Percentiles rank a stretch among this genome's conserved stretches.
Conservation (phyloP, 1,284 basidiomycete genomes). For the Marasmius oreades region DNA sequence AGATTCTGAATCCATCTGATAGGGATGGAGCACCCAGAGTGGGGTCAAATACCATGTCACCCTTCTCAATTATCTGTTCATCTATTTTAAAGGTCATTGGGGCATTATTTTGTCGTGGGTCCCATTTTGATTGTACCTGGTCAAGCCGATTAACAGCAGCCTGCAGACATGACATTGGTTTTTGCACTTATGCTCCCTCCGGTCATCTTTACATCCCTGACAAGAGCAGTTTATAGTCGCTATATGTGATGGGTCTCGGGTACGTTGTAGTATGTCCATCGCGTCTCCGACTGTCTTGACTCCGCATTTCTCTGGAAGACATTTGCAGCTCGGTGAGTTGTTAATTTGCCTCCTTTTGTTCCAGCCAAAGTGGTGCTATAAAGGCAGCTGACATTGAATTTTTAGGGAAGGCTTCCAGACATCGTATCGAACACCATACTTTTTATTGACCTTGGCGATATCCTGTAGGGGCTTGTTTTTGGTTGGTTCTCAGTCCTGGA, state of each 20-base stretch:
- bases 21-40: not conserved
- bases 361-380: slow-evolving; percentile 21
- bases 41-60: not conserved
- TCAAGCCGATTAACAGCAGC: not conserved
- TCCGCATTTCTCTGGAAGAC: slow-evolving; percentile 3
- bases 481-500: not conserved
- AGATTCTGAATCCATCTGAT: slow-evolving; percentile 8
- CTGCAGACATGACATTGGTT: not conserved
- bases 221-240: not conserved
- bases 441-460: not conserved
- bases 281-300: not conserved
- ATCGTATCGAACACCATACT: slow-evolving; percentile 7
- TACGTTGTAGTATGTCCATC: not conserved
- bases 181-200: not conserved
- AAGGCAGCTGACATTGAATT: slow-evolving; percentile 14
- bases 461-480: not conserved
- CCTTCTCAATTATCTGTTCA: not conserved
- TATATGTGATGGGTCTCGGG: not conserved
- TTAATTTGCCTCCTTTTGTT: not conserved
- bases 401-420: slow-evolving; percentile 6
- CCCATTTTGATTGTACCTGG: not conserved
- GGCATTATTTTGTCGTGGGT: not conserved
- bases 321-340: not conserved
- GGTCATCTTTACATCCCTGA: not conserved
- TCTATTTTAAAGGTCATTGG: not conserved